Conservation (phyloP, 2,329 filamentous ascomycete species). For the Exserohilum rostratum region DNA sequence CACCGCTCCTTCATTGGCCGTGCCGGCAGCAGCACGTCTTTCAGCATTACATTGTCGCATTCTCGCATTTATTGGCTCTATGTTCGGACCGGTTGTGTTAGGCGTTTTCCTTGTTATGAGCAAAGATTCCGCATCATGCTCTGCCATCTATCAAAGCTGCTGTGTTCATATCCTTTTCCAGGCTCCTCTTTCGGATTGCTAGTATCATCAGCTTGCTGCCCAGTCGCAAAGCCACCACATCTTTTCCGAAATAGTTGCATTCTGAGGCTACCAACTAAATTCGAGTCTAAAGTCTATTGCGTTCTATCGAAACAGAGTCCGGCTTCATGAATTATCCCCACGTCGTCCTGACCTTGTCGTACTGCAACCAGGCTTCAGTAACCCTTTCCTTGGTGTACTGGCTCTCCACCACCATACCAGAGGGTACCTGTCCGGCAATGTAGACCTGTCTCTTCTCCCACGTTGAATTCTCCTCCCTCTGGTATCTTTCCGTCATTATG, state of each 20-base stretch:
- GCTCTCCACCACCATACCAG: conserved; percentile 78
- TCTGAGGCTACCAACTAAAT: not conserved
- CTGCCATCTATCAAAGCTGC: not conserved
- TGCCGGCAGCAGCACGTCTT: not conserved
- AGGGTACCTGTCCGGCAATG: conserved; percentile 75
- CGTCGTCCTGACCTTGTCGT: not conserved
- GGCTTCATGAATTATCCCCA: too few species aligned
- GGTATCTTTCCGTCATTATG: conserved; percentile 48
- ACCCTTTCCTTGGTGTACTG: conserved; percentile 62
- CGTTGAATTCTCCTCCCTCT: conserved; percentile 74
- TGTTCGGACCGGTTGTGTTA: not conserved
- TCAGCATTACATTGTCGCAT: not conserved
- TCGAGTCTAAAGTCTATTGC: not conserved
- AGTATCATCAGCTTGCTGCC: too few species aligned
- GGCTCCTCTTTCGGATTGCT: not conserved
- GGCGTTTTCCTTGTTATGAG: not conserved
- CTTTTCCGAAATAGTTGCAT: not conserved
- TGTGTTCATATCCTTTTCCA: not conserved
- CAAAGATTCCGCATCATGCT: not conserved
- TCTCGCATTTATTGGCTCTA: not conserved
- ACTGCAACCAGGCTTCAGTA: conserved; percentile 41
- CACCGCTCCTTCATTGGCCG: not conserved
- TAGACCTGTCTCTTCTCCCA: conserved; percentile 84
- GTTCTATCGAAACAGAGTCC: not conserved
- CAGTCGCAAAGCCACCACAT: not conserved